These are phyloP conservation scores for Exophiala sp. DNA, from an alignment of 2,329 filamentous ascomycete genomes.

Conservation along the genomic window DNA sequence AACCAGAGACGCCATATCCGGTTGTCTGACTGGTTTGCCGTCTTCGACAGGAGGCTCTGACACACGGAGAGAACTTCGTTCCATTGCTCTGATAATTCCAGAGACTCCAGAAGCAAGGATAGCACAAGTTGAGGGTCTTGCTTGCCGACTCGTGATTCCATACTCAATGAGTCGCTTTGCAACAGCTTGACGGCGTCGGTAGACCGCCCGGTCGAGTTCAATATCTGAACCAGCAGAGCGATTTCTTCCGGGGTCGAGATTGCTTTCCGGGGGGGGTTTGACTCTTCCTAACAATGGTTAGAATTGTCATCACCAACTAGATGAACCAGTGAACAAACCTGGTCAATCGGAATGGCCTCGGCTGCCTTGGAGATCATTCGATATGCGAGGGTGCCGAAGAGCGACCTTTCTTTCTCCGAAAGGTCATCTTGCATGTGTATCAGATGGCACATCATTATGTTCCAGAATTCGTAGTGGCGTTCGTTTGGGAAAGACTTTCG, in stretches of 20 bases:
- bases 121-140: conserved; percentile 41
- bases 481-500: conserved; percentile 46
- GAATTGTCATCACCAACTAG: neutral
- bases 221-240: conserved; percentile 41
- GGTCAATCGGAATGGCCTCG: conserved; percentile 39
- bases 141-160: conserved; percentile 39
- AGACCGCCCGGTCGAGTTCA: conserved; percentile 38
- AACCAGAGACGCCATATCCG: conserved; percentile 42
- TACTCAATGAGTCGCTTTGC: conserved; percentile 38
- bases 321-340: conserved; percentile 34
- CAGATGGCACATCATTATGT: conserved; percentile 43
- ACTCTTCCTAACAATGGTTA: conserved; percentile 34
- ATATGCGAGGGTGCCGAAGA: conserved; percentile 48
- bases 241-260: conserved; percentile 45
- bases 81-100: conserved; percentile 38
- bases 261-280: conserved; percentile 38
- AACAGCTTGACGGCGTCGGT: conserved; percentile 41
- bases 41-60: conserved; percentile 33
- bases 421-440: conserved; percentile 35
- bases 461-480: conserved; percentile 46
- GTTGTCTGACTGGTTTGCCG: conserved; percentile 42
- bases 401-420: conserved; percentile 39
- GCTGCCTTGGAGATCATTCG: conserved; percentile 46
- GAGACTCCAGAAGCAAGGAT: conserved; percentile 34
- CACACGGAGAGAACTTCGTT: conserved; percentile 36